Conservation (phyloP, 1,284 basidiomycete species). For the Rhodotorula glutinis region DNA sequence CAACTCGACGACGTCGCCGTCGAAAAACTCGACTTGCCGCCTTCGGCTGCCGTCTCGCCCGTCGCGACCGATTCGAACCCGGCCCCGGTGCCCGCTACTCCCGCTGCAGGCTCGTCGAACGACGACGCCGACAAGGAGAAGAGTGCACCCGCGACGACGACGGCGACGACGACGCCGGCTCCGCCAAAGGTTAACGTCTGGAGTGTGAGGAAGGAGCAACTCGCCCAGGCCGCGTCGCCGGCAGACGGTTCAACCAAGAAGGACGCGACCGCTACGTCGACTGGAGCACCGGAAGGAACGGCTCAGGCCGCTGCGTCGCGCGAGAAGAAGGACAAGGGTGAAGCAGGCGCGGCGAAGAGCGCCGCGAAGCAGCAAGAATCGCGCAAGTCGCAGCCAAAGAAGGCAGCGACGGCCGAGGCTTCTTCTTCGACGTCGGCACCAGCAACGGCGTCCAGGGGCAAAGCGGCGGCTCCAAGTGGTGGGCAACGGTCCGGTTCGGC, state of each 20-base stretch:
- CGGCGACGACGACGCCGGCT: constrained; percentile 11
- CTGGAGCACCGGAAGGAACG: too few relatives aligned
- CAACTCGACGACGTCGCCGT: constrained; percentile 1
- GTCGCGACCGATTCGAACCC: constrained; percentile 5
- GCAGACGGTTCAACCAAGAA: neutral
- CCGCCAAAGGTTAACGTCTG: constrained; percentile 37
- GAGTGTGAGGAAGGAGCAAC: constrained; percentile 35
- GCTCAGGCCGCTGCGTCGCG: too few relatives aligned
- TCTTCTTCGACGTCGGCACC: too few relatives aligned
- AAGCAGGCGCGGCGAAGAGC: constrained; percentile 7
- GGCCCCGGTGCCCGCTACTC: neutral
- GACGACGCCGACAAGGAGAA: too few relatives aligned
- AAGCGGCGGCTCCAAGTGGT: neutral
- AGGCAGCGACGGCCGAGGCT: neutral
- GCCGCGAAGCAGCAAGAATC: constrained; percentile 10
- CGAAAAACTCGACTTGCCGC: constrained; percentile 10
- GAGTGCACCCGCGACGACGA: neutral
- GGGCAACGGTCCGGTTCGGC: neutral
- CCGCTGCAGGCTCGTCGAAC: too few relatives aligned
- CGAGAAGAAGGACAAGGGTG: constrained; percentile 2
- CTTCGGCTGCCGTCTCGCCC: constrained; percentile 2
- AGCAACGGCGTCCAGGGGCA: neutral
- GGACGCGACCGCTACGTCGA: neutral
- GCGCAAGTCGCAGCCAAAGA: neutral
- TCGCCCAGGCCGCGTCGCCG: constrained; percentile 7